phyloP scores from a whole-genome alignment of 192 early-diverging fungal species.

The Umbelopsis vinacea region DNA sequence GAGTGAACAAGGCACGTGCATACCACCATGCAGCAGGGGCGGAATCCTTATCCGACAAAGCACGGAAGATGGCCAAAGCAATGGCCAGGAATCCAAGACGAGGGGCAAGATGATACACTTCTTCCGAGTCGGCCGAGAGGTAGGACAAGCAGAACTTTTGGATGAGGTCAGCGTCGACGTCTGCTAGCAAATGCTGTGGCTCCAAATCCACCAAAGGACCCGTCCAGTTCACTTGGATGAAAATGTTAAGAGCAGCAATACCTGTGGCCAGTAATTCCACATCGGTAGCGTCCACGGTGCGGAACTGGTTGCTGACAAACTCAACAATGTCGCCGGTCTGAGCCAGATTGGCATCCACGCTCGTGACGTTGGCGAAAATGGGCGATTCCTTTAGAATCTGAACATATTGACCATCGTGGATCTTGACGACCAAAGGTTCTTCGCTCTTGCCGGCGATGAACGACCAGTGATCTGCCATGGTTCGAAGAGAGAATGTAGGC shows the following conservation, averaged over 20 bases:
- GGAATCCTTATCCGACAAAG: conserved; percentile 41
- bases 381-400: conserved; percentile 14
- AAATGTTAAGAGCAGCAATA: conserved; percentile 75
- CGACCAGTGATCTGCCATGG: conserved; percentile 18
- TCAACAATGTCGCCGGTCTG: conserved; percentile 3
- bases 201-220: conserved; percentile 76
- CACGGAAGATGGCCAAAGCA: conserved; percentile 69
- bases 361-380: not conserved
- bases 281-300: not conserved
- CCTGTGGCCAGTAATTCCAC: conserved; percentile 60
- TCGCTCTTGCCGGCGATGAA: conserved; percentile 22
- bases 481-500: not conserved
- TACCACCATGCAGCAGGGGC: conserved; percentile 76
- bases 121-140: conserved; percentile 81
- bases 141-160: conserved; percentile 51
- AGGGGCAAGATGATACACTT: conserved; percentile 79
- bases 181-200: conserved; percentile 61
- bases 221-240: conserved; percentile 89
- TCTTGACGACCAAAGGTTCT: not conserved
- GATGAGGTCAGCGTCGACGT: conserved; percentile 38
- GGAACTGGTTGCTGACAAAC: conserved; percentile 19
- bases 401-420: conserved; percentile 6
- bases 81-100: conserved; percentile 70
- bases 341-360: not conserved
- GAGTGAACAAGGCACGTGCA: conserved; percentile 70